Base-by-base conservation (phyloP, 2,329 filamentous ascomycete genomes). In the Aspergillus fijiensis region DNA sequence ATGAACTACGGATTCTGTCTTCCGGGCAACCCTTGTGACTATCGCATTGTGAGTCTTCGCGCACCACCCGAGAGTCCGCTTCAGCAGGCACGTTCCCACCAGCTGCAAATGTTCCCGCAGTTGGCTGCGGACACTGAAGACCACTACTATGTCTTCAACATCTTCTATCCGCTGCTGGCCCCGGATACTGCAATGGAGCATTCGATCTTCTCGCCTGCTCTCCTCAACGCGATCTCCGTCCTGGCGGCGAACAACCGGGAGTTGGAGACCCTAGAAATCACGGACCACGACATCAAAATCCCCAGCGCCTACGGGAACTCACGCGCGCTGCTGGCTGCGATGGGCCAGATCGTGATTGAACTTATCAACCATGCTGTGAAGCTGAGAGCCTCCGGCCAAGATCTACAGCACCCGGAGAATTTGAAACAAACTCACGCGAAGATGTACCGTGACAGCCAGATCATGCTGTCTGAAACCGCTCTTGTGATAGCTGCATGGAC, bases 1-100 rank as follows among this genome's bases (percentile, higher is more conserved):
- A 73, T 80, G 65, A 79, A 77, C 56, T 81, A 81, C 59, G 78
- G 78, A 11, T 81, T 81, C 67, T 78, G 77, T 45, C 70, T 79
- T n/a, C 60, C 67, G 5, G 67, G 75, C 23, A 80, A 80, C 57
- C 72, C 74, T 19, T 79, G 75, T 48, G 78, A 81, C 61, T 79
- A 80, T 65, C 74, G 77, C 14, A 74, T 76, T 27, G 71, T 81
- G 48, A 74, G 71, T 59, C 64, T 80, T 35, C 74, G 73, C 11
- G 70, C 74, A 52, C 74, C 75, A 27, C 68, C 73, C 25, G 77
- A 72, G 19, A 78, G 75, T 42, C 76, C 76, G 7, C 67, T 80
- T 2, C 68, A 70, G 21, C 60, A 72, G 35, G 74, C 75, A 31
- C 76, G 74, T 57, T 65, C 65, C 27, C 69, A 73, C 33, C 72